Evolutionary conservation across 371 early-diverging fungal genomes (phyloP).

Genomic region (Zopfochytrium polystomum): DNA sequence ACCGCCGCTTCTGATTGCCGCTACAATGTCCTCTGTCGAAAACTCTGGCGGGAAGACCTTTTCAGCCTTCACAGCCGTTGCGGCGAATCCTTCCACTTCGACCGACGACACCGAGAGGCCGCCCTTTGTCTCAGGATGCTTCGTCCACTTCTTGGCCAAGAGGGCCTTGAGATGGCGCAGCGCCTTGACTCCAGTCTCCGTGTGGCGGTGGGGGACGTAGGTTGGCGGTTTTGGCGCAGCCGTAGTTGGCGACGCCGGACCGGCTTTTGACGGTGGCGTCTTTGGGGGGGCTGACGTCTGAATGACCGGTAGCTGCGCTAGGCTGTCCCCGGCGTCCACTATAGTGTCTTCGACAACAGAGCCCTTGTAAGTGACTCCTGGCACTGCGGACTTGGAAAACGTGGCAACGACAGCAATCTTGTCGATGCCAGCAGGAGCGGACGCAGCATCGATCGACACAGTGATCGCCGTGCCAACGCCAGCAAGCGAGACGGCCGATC

Average conservation of each 20-base stretch:
- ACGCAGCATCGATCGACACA: too few relatives aligned
- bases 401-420: too few relatives aligned
- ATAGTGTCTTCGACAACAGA: too few relatives aligned
- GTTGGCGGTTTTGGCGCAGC: conserved; percentile 12
- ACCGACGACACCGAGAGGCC: conserved; percentile 27
- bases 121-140: conserved; percentile 10
- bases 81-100: conserved; percentile 7
- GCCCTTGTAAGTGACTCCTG: too few relatives aligned
- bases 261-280: background rate
- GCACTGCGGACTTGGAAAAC: too few relatives aligned
- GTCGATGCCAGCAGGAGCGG: too few relatives aligned
- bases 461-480: too few relatives aligned
- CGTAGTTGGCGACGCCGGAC: background rate
- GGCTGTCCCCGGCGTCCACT: too few relatives aligned
- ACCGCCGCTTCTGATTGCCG: conserved; percentile 9
- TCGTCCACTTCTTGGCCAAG: background rate
- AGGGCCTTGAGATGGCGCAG: conserved; percentile 23
- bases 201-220: conserved; percentile 32
- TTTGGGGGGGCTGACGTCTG: too few relatives aligned
- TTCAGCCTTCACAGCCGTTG: conserved; percentile 6
- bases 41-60: conserved; percentile 19
- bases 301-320: too few relatives aligned
- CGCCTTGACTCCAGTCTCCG: conserved; percentile 27
- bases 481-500: too few relatives aligned
- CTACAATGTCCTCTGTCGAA: conserved; percentile 11